Evolutionary conservation across 2,329 filamentous ascomycete species (phyloP).

Genomic region (Trichophyton verrucosum): DNA sequence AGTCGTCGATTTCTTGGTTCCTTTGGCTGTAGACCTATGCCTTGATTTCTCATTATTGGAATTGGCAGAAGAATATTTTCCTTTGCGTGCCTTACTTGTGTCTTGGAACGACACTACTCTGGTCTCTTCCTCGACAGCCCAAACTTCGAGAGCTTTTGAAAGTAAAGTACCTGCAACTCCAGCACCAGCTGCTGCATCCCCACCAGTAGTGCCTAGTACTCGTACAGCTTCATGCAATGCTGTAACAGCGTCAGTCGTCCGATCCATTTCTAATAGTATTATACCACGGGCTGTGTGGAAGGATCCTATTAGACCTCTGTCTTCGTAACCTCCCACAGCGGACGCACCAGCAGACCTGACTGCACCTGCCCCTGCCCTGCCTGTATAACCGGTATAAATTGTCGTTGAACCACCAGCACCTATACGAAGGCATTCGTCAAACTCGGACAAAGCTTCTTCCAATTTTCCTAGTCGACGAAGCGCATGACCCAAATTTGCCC

Average conservation of each 20-base stretch:
- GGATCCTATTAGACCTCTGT: constrained; percentile 34
- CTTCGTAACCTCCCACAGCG: constrained; percentile 36
- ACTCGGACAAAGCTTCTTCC: constrained; percentile 62
- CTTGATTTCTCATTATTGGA: constrained; percentile 16
- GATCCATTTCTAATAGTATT: constrained; percentile 64
- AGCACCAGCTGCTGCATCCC: constrained; percentile 36
- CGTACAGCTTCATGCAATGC: constrained; percentile 62
- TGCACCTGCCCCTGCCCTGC: constrained; percentile 25
- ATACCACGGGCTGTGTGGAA: constrained; percentile 52
- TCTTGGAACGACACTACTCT: constrained; percentile 4
- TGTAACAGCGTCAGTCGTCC: constrained; percentile 63
- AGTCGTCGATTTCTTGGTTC: constrained; percentile 3
- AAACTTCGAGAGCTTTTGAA: constrained; percentile 35
- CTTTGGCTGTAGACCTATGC: constrained; percentile 9
- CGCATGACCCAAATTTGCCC: constrained; percentile 82
- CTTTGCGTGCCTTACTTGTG: constrained; percentile 14
- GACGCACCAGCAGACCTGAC: constrained; percentile 25
- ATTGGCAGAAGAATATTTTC: constrained; percentile 12
- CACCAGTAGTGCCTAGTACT: constrained; percentile 33
- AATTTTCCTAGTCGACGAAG: constrained; percentile 60
- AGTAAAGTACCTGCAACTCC: constrained; percentile 36
- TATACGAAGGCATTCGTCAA: constrained; percentile 74
- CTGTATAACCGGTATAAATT: constrained; percentile 57
- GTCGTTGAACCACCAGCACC: constrained; percentile 63
- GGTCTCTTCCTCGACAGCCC: constrained; percentile 29